Base-by-base conservation (phyloP, 2,329 filamentous ascomycete genomes). In the Graphiopsis chlorocephala region DNA sequence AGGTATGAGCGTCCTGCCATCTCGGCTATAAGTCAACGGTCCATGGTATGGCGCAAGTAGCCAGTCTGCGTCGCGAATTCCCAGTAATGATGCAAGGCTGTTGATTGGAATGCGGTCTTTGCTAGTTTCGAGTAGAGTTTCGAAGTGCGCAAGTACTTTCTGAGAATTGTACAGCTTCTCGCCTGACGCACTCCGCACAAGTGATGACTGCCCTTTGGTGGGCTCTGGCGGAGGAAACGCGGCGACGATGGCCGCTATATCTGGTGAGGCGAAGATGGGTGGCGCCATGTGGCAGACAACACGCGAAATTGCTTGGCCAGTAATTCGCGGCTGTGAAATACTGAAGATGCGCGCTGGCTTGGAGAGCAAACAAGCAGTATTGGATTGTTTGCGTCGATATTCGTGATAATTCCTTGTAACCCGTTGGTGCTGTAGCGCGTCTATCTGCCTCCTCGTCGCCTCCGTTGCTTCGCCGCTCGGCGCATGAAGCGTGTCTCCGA, bases 161-260 rank as follows among this genome's bases (percentile, higher is more conserved):
- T 63, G 47, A 12, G 70, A 70, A 26, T 65, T 65, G n/a, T 66
- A 64, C 1, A 74, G 58, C 47, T 64, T 64, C 61, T 70, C 65
- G 17, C 67, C 69, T 20, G 69, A 68, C 17, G 57, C 63, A 53
- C 68, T 71, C 23, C 68, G 64, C 15, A 74, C 67, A 4, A 74
- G 65, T 20, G 65, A 58, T 8, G 71, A 67, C 20, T 67, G 65
- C 8, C 60, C 64, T 47, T 50, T 66, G n/a, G 61, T 68, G 45
- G 65, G 68, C 23, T 63, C 61, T 17, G 68, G 66, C 29, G 71
- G 71, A 63, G 66, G 61, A 68, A 72, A 69, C 57, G 68, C 68
- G 38, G 66, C 61, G 12, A 72, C 66, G 42, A 74, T 67, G 23
- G 68, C 65, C 26, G 70, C 71, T 12, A 74, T 71, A 35, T 74